Base-by-base conservation (phyloP, 345 rosid species). In the Pugionium dolabratum region DNA sequence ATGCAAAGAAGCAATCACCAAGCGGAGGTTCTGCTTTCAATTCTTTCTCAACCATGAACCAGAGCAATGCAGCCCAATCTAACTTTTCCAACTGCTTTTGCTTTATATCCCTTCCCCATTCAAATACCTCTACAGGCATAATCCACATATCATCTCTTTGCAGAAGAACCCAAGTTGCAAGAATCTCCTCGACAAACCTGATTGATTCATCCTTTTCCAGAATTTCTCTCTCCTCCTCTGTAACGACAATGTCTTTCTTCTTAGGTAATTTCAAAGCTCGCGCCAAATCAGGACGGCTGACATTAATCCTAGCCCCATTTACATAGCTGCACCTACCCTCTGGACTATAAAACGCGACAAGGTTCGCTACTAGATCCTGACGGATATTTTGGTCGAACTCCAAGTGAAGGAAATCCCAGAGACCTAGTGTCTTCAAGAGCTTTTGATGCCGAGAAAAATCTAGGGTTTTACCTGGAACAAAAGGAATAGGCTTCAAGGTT, bases 1-100 rank as follows among this genome's bases (percentile, higher is more conserved):
- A 88, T 0, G 96, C 97, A 50, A 90, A 94, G 59, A 88, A 88
- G 63, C 97, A 94, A 65, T 86, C 72, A 36, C 72, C 80, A 27
- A 90, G 66, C 0, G 59, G 48, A 2, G 90, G 77, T 5, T 59
- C 73, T 0, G 74, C 75, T 59, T 71, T 64, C 64, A 92, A 53
- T 76, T 94, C 97, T 74, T 85, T 85, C 83, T 94, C 95, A 37
- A 90, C 83, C 96, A 94, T 94, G 58, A 63, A 78, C 99, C 99
- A 94, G 30, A 94, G 45, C 84, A 88, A 57, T 6, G 78, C 75
- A 7, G 89, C 75, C 92, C 91, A 94, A 70, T 86, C 97, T 25
- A 90, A 53, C 74, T 81, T 88, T 39, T 94, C 96, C 59, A 90
- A 75, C 18, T 74, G 76, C 64, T 92, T 87, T 40, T 83, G 82